Evolutionary conservation across 2,329 filamentous ascomycete species (phyloP).

Genomic region (Claviceps lovelessii): DNA sequence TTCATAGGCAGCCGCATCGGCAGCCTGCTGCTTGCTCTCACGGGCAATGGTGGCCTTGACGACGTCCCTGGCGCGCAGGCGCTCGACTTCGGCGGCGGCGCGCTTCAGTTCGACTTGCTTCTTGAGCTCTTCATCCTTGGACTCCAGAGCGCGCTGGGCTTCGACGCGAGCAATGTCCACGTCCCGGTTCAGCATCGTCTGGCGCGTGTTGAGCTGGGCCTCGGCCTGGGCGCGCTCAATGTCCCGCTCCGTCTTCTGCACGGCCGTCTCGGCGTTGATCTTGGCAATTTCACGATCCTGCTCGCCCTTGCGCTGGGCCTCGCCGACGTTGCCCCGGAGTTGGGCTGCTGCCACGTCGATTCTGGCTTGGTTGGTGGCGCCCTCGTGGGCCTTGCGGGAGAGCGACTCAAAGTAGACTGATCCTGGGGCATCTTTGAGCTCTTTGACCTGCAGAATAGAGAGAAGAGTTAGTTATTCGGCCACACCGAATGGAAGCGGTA

Average conservation of each 20-base stretch:
- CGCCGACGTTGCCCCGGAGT: conserved; percentile 56
- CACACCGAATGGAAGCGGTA: no score
- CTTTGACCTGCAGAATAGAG: conserved; percentile 40
- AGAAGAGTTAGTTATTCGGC: background rate
- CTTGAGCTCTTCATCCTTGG: conserved; percentile 67
- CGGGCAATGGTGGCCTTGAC: conserved; percentile 59
- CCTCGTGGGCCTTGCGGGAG: conserved; percentile 71
- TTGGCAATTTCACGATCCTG: conserved; percentile 79
- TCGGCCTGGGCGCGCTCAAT: conserved; percentile 69
- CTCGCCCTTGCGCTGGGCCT: conserved; percentile 63
- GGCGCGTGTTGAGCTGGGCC: conserved; percentile 56
- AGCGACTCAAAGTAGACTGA: conserved; percentile 75
- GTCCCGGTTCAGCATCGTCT: conserved; percentile 58
- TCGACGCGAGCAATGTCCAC: conserved; percentile 64
- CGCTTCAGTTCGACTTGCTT: conserved; percentile 63
- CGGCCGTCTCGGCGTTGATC: conserved; percentile 73
- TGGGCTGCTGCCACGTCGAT: conserved; percentile 53
- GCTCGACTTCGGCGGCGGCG: conserved; percentile 66
- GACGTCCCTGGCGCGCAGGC: conserved; percentile 62
- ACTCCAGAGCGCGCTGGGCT: conserved; percentile 58
- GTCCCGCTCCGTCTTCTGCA: conserved; percentile 72
- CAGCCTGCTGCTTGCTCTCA: conserved; percentile 54
- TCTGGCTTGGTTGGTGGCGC: conserved; percentile 64
- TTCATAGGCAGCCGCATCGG: conserved; percentile 51
- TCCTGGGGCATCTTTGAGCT: conserved; percentile 67